phyloP scores from a whole-genome alignment of 1,284 basidiomycete species.

The Porogramme epimiltina region DNA sequence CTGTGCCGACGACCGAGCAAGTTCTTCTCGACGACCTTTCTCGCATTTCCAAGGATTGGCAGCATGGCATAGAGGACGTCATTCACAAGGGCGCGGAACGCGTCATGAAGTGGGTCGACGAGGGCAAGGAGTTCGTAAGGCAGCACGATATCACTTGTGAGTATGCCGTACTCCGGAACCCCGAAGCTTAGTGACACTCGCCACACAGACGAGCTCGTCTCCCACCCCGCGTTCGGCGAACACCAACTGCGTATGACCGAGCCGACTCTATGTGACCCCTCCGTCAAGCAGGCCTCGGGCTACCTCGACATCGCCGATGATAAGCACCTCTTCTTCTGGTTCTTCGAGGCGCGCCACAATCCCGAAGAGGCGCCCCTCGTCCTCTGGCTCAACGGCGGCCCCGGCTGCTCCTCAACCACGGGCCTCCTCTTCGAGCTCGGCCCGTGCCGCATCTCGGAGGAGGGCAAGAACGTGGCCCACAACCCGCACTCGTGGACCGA shows the following conservation, averaged over 20 bases:
- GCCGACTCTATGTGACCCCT: conserved; percentile 52
- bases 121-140: conserved; percentile 17
- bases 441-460: conserved; percentile 72
- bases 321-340: conserved; percentile 56
- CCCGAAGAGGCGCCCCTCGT: conserved; percentile 58
- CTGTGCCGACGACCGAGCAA: conserved; percentile 20
- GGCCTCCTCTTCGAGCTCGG: conserved; percentile 88
- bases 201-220: conserved; percentile 24
- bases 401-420: conserved; percentile 77
- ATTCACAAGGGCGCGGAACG: conserved; percentile 13
- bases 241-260: conserved; percentile 45
- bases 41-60: conserved; percentile 11
- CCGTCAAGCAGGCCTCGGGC: conserved; percentile 56
- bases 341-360: conserved; percentile 39
- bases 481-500: conserved; percentile 54
- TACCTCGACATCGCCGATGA: conserved; percentile 62
- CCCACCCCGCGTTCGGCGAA: conserved; percentile 24
- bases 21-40: conserved; percentile 13
- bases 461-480: conserved; percentile 67
- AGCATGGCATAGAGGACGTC: conserved; percentile 14
- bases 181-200: background rate
- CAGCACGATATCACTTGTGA: conserved; percentile 22
- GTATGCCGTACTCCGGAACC: background rate
- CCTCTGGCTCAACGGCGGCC: conserved; percentile 71
- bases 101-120: conserved; percentile 18